Base-by-base conservation (phyloP, 805 yeast genomes). In the Jamesozyma lodderae region DNA sequence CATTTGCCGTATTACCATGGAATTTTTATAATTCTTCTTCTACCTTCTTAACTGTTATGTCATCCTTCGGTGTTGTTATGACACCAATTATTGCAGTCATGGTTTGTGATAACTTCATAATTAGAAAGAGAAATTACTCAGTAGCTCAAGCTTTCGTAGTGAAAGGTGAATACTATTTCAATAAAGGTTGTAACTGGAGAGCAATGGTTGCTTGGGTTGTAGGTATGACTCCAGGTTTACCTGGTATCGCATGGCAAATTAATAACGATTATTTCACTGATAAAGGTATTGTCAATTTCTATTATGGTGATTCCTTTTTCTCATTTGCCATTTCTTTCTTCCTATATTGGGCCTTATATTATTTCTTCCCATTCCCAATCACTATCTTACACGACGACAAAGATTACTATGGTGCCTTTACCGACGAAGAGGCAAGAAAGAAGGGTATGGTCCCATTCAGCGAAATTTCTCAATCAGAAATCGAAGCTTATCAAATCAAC, bases 201-300 rank as follows among this genome's bases (percentile, higher is more conserved):
- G 57, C 66, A 40, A 44, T 64, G 31, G 38, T 51, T 43, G 57
- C 59, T 17, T 53, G 59, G 55, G 41, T 52, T 4, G 44, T 55
- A 4, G 68, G 69, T 23, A 58, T 65, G 51, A 63, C 67, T 9
- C 76, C 75, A 14, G 73, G 73, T 16, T 40, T 73, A 19, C 78
- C 78, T 3, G 78, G 78, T 25, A 60, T 53, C 45, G 63, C 57
- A 45, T 62, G 49, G 66, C 60, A 46, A 48, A 58, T 55, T 32
- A 63, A 52, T 36, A 43, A 56, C n/a, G 33, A 42, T 17, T 50
- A 47, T 21, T 55, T 60, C 41, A 31, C 43, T 15, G 45, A 54
- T 22, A 44, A 33, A 4, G 75, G 75, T n/a, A 58, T 64, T 13
- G 52, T 57, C 6, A 63, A 67, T 40, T 68, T 61, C 48, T 71